Evolutionary conservation across 495 filamentous ascomycete species (phyloP), one percentile per base, ranked within the genome.

Genomic region (Penicillium turbatum): DNA sequence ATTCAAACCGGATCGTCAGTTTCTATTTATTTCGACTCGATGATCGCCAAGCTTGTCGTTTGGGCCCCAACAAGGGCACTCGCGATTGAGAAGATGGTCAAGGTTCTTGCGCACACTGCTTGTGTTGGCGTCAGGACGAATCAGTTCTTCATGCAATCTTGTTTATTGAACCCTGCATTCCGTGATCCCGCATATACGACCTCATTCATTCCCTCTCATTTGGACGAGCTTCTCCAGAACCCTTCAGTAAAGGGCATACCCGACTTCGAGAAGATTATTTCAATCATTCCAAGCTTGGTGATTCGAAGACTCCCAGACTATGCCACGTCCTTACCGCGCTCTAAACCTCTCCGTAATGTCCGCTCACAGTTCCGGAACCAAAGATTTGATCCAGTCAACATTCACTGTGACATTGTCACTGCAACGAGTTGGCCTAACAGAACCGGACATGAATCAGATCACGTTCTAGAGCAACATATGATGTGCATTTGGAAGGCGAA

Each of bases 41-140:
- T 96, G 90, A 92, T 96, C 53, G 87, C 91, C 31, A 96, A 96
- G 69, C 79, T 96, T 45, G 92, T 96, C 41, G 89, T 95, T 9
- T 80, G 80, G 41, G 91, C 86, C 11, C 79, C 79, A 11, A 82
- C 84, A 48, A 74, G 91, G 21, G 78, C 85, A 57, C 79, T 82
- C 4, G 88, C 90, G n/a, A 81, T 96, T 44, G 79, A 85, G 53
- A 92, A 87, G 59, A 73, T 95, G 51, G 78, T 79, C 49, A 66
- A 77, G 9, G 89, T 89, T 4, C 71, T 95, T 8, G 83, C 84
- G 47, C 77, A 87, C 21, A 95, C 93, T 62, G 86, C 92, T 65
- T 81, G 95, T 15, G 89, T 87, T 9, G 90, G 90, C 7, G 78
- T 89, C 24, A 83, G 84, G 61, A 96, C 90, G 7, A 96, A 96